A percentile compares a stretch with the other conserved stretches of the same genome.
Conservation (phyloP, 331 rosid genomes). For the Stylosanthes scabra region DNA sequence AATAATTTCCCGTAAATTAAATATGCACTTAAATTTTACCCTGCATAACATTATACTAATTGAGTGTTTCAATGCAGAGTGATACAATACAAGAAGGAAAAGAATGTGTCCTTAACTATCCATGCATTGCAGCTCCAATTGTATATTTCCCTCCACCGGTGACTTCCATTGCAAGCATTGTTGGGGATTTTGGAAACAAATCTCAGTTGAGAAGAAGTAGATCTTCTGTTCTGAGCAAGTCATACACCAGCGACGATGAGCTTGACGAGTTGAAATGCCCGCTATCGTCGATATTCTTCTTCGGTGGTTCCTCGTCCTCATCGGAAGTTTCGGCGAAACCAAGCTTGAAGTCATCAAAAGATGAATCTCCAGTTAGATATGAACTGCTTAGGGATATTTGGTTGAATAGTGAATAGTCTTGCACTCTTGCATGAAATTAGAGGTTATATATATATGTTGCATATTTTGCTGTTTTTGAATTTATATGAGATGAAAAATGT, state of each 20-base stretch:
- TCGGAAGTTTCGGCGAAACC: slow-evolving; percentile 44
- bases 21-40: neutral
- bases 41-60: neutral
- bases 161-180: slow-evolving; percentile 52
- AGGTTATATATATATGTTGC: neutral
- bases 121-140: slow-evolving; percentile 62
- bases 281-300: slow-evolving; percentile 55
- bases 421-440: neutral
- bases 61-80: slow-evolving; percentile 43
- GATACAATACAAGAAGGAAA: slow-evolving; percentile 42
- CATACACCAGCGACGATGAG: slow-evolving; percentile 85
- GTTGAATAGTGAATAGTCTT: slow-evolving; percentile 58
- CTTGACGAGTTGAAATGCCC: slow-evolving; percentile 78
- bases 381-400: slow-evolving; percentile 80
- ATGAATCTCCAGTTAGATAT: slow-evolving; percentile 63
- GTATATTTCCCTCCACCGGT: slow-evolving; percentile 61
- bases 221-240: slow-evolving; percentile 67
- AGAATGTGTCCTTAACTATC: slow-evolving; percentile 51
- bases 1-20: neutral
- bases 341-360: slow-evolving; percentile 46
- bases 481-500: neutral
- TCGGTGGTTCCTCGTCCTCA: slow-evolving; percentile 43
- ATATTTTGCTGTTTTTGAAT: neutral
- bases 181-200: slow-evolving; percentile 63
- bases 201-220: slow-evolving; percentile 67